Base-by-base conservation (phyloP, 257 asterid genomes). In the Solanum ossicruentum region DNA sequence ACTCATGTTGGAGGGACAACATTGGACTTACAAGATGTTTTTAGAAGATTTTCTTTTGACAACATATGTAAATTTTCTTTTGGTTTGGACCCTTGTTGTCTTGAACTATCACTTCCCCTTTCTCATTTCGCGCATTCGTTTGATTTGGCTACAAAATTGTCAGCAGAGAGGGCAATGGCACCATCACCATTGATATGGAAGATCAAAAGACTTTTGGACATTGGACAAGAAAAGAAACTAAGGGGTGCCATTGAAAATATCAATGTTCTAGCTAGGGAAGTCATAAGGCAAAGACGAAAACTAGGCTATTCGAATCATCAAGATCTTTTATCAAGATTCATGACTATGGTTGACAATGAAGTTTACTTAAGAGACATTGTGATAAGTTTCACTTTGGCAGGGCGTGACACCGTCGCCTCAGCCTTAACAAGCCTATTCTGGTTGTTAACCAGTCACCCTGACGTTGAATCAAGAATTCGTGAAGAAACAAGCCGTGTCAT, bases 151-250 rank as follows among this genome's bases (percentile, higher is more conserved):
- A 88, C 92, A 10, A 89, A 84, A 66, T 82, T 90, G 70, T 90
- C 92, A 1, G 92, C 91, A 6, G 91, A 87, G 58, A 86, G 92
- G 80, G 92, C 92, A n/a, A 70, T 90, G 89, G 78, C 84, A 8
- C 84, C 87, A 13, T 86, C 86, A 12, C 92, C 92, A 6, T 63
- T 90, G 10, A 78, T 88, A 12, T 90, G 91, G 93, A 90, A 89
- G 80, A 85, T 87, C 28, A 86, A 85, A 55, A 79, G 89, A 85
- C 11, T 84, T 41, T 60, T 90, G 1, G 69, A 85, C 36, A 66
- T 89, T n/a, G 93, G 91, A 20, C 83, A 67, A 41, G 93, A 90
- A 69, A 89, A 78, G 84, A 80, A 81, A n/a, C 79, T 90, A 13
- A 55, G 67, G 39, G 61, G 58, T 36, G 83, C 92, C 23, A 90